A percentile compares a stretch with the other conserved stretches of the same genome.
These are phyloP conservation scores for Eimeria tenella DNA, from an alignment of 169 alveolate species.

Conservation along the genomic window DNA sequence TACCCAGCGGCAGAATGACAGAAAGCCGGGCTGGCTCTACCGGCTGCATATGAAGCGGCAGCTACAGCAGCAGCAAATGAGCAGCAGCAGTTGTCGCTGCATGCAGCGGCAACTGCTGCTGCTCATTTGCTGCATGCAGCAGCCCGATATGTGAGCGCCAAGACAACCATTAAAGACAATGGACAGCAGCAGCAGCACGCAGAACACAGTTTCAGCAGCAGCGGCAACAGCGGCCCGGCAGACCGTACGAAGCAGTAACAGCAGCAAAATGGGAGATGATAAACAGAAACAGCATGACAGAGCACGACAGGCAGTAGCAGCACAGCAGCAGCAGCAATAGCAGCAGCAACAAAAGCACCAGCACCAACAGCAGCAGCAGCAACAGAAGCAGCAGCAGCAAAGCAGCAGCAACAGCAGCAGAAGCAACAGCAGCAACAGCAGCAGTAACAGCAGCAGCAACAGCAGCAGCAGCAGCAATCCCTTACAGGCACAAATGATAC, in stretches of 20 bases:
- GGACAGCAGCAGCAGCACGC: not conserved
- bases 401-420: not conserved
- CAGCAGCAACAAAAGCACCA: not conserved
- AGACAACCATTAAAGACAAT: no score
- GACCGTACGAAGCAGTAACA: not conserved
- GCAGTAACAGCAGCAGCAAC: not conserved
- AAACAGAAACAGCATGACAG: no score
- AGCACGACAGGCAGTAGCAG: no score
- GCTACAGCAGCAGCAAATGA: not conserved
- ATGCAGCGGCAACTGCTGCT: not conserved
- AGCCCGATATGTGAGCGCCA: not conserved
- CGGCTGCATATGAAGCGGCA: not conserved
- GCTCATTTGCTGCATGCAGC: not conserved
- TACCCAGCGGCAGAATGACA: not conserved
- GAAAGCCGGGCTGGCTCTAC: not conserved
- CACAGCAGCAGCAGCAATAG: not conserved
- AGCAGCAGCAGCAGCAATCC: not conserved
- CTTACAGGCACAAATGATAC: not conserved
- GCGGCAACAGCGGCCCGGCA: not conserved
- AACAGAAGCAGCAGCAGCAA: not conserved
- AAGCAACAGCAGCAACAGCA: not conserved
- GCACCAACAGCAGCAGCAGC: not conserved
- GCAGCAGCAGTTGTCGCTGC: not conserved
- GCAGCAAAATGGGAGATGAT: not conserved
- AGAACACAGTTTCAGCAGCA: not conserved